Conservation (phyloP, 768 basidiomycete genomes). For the Lactarius deliciosus region DNA sequence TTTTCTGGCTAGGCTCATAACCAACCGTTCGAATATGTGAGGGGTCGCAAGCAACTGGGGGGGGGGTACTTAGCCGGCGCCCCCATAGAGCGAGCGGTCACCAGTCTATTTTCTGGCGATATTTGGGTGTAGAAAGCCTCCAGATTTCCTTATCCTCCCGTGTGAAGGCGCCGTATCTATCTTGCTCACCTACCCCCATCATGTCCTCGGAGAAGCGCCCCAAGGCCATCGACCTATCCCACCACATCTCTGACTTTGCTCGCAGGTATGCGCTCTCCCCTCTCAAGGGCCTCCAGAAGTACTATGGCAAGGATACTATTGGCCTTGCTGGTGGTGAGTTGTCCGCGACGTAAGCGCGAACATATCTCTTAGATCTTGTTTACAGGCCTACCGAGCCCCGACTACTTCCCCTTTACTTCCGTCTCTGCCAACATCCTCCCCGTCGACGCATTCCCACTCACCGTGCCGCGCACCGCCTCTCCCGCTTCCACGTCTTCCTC, state of each 20-base stretch:
- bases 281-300: slow-evolving; percentile 66
- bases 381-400: slow-evolving; percentile 62
- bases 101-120: too few relatives aligned
- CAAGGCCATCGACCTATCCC: slow-evolving; percentile 64
- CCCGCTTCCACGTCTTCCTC: slow-evolving; percentile 29
- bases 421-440: slow-evolving; percentile 55
- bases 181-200: not conserved
- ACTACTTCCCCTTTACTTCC: slow-evolving; percentile 67
- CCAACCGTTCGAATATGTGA: too few relatives aligned
- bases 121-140: not conserved
- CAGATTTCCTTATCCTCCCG: not conserved
- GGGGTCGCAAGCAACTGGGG: too few relatives aligned
- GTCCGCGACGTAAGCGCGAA: not conserved
- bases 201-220: slow-evolving; percentile 39
- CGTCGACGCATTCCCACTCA: slow-evolving; percentile 50
- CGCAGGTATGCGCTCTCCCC: slow-evolving; percentile 52
- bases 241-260: slow-evolving; percentile 62
- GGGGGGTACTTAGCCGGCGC: too few relatives aligned
- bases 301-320: slow-evolving; percentile 55
- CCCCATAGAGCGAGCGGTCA: too few relatives aligned
- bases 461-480: slow-evolving; percentile 27
- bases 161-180: not conserved
- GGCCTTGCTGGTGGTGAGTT: slow-evolving; percentile 65
- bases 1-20: too few relatives aligned
- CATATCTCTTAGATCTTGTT: not conserved